phyloP scores from a whole-genome alignment of 2,329 filamentous ascomycete species.

The Sarocladiaceae sp. region DNA sequence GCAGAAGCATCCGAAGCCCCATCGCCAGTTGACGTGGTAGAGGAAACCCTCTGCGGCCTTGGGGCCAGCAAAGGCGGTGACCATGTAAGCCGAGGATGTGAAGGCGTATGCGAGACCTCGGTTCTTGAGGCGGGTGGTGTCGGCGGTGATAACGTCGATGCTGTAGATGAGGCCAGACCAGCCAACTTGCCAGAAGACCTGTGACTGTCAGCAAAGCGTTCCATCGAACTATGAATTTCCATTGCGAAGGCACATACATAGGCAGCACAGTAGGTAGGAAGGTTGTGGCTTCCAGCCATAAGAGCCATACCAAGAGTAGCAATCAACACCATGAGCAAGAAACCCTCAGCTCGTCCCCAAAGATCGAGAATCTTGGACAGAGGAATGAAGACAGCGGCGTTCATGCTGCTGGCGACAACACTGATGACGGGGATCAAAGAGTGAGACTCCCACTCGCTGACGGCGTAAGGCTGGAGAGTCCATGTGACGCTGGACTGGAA shows the following conservation, averaged over 20 bases:
- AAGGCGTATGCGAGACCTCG: slow-evolving; percentile 25
- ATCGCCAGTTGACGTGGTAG: slow-evolving; percentile 20
- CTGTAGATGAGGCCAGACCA: slow-evolving; percentile 51
- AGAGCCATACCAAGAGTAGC: slow-evolving; percentile 43
- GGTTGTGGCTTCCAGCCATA: slow-evolving; percentile 47
- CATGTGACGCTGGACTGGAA: slow-evolving; percentile 33
- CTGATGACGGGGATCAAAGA: slow-evolving; percentile 37
- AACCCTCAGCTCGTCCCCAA: slow-evolving; percentile 31
- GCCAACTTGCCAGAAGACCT: slow-evolving; percentile 56
- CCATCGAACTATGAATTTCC: neutral
- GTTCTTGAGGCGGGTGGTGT: slow-evolving; percentile 38
- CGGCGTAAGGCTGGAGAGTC: slow-evolving; percentile 28
- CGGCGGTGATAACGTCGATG: slow-evolving; percentile 58
- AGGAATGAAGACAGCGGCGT: slow-evolving; percentile 20
- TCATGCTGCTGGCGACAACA: slow-evolving; percentile 35
- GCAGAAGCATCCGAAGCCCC: slow-evolving; percentile 50
- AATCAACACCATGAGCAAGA: slow-evolving; percentile 23
- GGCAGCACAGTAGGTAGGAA: slow-evolving; percentile 30
- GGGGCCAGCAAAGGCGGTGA: slow-evolving; percentile 28
- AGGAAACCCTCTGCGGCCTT: slow-evolving; percentile 18
- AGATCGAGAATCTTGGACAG: slow-evolving; percentile 31
- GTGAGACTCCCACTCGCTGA: slow-evolving; percentile 27
- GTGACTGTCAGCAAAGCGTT: neutral
- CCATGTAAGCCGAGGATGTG: slow-evolving; percentile 28
- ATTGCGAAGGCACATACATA: slow-evolving; percentile 19